phyloP scores from a whole-genome alignment of 164 flowering plant genomes.

The Nymphaea colorata region DNA sequence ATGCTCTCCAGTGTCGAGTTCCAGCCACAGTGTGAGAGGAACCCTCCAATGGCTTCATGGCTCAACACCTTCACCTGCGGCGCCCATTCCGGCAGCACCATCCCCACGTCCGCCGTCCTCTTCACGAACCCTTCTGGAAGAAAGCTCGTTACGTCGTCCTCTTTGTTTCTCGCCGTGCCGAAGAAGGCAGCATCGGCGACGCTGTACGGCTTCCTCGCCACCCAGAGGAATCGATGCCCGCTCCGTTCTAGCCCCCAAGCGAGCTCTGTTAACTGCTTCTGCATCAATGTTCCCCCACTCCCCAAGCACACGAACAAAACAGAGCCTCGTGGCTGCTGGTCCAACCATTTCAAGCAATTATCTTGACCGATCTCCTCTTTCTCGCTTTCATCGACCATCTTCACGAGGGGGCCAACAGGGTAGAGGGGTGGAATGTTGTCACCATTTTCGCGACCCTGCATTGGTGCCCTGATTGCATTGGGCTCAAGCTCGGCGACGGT shows the following conservation, averaged over 20 bases:
- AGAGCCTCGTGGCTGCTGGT: constrained; percentile 23
- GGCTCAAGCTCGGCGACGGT: constrained; percentile 17
- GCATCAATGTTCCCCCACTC: constrained; percentile 29
- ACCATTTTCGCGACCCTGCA: not conserved
- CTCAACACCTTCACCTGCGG: constrained; percentile 25
- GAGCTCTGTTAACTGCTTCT: constrained; percentile 21
- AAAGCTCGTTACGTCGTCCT: constrained; percentile 12
- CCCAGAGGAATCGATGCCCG: constrained; percentile 30
- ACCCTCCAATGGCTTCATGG: constrained; percentile 29
- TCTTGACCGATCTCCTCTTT: not conserved
- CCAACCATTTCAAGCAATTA: constrained; percentile 26
- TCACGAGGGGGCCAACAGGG: not conserved
- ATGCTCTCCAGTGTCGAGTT: constrained; percentile 32
- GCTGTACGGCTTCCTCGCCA: constrained; percentile 19
- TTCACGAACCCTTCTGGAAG: constrained; percentile 22
- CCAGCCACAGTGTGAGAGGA: constrained; percentile 40
- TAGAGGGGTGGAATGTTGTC: not conserved
- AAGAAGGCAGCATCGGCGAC: constrained; percentile 13
- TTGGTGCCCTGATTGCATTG: constrained; percentile 1
- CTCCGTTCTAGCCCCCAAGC: constrained; percentile 32
- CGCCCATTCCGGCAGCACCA: constrained; percentile 33
- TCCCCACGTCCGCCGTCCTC: constrained; percentile 20
- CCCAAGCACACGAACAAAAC: constrained; percentile 34
- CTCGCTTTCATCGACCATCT: not conserved
- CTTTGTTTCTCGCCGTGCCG: not conserved